Evolutionary conservation across 2,329 filamentous ascomycete genomes (phyloP), one percentile per base, ranked within the genome.

Genomic region (Alternaria rosae): DNA sequence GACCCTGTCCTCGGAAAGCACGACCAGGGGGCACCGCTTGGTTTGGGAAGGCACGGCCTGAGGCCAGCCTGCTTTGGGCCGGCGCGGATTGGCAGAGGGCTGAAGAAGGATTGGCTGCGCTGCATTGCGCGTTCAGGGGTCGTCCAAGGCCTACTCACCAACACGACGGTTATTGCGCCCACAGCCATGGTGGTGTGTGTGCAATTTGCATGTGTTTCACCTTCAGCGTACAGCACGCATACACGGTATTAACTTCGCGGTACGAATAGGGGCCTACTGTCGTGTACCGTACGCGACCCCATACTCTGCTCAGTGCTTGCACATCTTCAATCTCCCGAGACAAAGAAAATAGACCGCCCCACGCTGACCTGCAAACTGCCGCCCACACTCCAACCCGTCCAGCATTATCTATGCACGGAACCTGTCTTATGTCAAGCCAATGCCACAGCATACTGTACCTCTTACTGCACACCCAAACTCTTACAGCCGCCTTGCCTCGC

Each of bases 181-280:
- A 21, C 54, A 42, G 21, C 56, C 17, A 15, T 56, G 30, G 30
- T 61, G 38, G 59, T 67, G 57, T 67, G 64, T 30, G 51, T 59
- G 54, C 60, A 69, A 68, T 71, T 60, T 70, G 68, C 61, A 60
- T 61, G 44, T 57, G 67, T 61, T 62, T 66, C 66, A 63, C 47
- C 26, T 42, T 38, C 25, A 28, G 47, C 21, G 30, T 43, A 58
- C 30, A 28, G 44, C 57, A 58, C 62, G 56, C 54, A 51, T 52
- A 56, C 26, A 38, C 23, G n/a, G 43, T 44, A 48, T 52, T 55
- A 42, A 51, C 41, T 35, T 12, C 54, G 53, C 54, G 59, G 51
- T 56, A 61, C 30, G 30, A 60, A 68, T 65, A 68, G 65, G 62
- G 59, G 62, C 17, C n/a, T 47, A 30, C 52, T 21, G 17, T 25